Base-by-base conservation (phyloP, 805 yeast genomes). In the Debaryomyces prosopidis region DNA sequence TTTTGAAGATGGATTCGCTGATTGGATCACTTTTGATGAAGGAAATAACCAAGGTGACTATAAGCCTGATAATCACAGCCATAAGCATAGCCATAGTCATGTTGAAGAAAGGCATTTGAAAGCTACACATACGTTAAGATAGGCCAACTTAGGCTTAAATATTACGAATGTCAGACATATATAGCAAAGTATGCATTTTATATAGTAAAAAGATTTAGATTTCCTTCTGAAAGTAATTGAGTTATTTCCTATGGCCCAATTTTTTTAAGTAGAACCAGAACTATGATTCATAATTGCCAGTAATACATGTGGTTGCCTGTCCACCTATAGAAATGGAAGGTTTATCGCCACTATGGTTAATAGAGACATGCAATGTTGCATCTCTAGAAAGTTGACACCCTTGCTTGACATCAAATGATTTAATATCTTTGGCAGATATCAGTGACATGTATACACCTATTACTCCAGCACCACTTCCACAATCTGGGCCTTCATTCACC, bases 401-500 rank as follows among this genome's bases (percentile, higher is more conserved):
- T 52, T 74, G 77, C 14, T 60, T 59, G 33, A 71, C 59, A 9
- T 40, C 28, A 17, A 69, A 63, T 11, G 61, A 62, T 2, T 71
- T 64, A n/a, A 23, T 19, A 26, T 38, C 38, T 8, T 17, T 12
- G 10, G 43, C 41, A 17, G 39, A 44, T 14, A 30, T 37, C 15
- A 48, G 52, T 6, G 52, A 48, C 28, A 60, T 52, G 40, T 48
- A 58, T 5, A 60, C 62, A 1, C 62, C 68, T 12, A 60, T 48
- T 10, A 67, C 66, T 1, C 61, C 68, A 17, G 66, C 58, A 12
- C 82, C 82, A 48, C 76, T 68, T 2, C 83, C 83, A 57, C 82
- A 78, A 7, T 75, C 82, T 1, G 82, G 82, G 54, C 78, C 83
- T 47, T 79, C 83, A n/a, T 49, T 39, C 1, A 68, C 60, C 12